Evolutionary conservation across 306 rosid genomes (phyloP), one percentile per base, ranked within the genome.

Genomic region (Vigna angularis): DNA sequence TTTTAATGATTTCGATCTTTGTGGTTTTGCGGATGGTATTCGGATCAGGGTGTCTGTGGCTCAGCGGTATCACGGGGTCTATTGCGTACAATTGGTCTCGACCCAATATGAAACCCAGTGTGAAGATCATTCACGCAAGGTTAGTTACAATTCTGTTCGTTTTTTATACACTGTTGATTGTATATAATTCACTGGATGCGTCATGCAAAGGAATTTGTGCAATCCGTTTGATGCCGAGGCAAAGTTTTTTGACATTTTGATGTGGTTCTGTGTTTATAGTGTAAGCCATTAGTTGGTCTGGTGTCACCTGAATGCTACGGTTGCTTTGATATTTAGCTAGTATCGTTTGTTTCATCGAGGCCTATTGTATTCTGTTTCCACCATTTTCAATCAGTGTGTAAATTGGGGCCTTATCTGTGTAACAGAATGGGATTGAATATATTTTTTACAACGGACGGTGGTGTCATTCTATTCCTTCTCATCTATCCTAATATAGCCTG

Each of bases 71-170:
- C 9, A 73, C 93, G 24, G 97, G 98, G 55, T 93, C 99, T 28
- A 88, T 93, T 78, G 99, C 97, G 0, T 95, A 95, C 84, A 91
- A 95, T 20, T 95, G 99, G 98, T 95, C 99, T 80, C 93, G 86
- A 59, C 99, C 99, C 32, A 86, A 88, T 84, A 90, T 93, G 98
- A 96, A 93, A 82, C 86, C 96, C 77, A 91, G 94, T 76, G 97
- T 96, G 67, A 96, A 84, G 91, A 87, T 96, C 83, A 96, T 96
- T 85, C 98, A 96, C 59, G 97, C 98, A 20, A 87, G 99, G 99
- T 89, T 62, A 36, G 58, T 81, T 67, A 2, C 45, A 4, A 13
- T 80, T 13, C 28, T 68, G 3, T 22, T 30, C 0, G 12, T 51
- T 6, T 64, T 9, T 4, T n/a, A 28, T 26, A 3, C 4, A 42